These are phyloP conservation scores for Chenopodium formosanum DNA, from an alignment of 148 eudicot genomes.

Conservation along the genomic window DNA sequence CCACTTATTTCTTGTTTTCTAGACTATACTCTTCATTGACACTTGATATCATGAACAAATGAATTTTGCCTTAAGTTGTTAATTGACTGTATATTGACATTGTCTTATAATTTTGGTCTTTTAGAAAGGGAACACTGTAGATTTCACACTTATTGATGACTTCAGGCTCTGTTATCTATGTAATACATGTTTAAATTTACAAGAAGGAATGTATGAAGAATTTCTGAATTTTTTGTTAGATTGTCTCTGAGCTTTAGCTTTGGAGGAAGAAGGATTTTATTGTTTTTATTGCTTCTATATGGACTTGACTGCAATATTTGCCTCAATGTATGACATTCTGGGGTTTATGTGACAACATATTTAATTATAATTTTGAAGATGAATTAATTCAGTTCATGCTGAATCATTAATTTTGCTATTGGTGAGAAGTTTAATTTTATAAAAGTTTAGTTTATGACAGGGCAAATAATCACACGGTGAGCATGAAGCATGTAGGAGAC, in stretches of 20 bases:
- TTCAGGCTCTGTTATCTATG: neutral
- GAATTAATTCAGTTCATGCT: conserved; percentile 8
- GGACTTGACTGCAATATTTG: neutral
- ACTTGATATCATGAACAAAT: too few relatives aligned
- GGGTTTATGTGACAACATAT: neutral
- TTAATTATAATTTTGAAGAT: neutral
- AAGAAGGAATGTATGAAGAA: neutral
- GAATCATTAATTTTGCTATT: neutral
- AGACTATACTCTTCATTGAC: neutral
- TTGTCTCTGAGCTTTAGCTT: conserved; percentile 9
- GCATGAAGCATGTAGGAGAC: conserved; percentile 94
- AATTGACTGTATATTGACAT: neutral
- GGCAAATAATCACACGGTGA: conserved; percentile 93
- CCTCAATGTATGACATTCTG: neutral
- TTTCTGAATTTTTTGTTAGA: neutral
- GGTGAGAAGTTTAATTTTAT: conserved; percentile 1
- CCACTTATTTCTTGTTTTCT: neutral
- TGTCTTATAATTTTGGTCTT: too few relatives aligned
- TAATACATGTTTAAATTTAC: neutral
- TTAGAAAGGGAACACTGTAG: too few relatives aligned
- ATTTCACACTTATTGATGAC: too few relatives aligned
- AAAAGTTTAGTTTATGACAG: conserved; percentile 42
- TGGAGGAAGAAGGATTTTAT: neutral
- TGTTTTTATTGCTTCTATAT: neutral
- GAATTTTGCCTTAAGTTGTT: neutral